Conservation (phyloP, 2,329 filamentous ascomycete species). For the Dryadomyces sulphureus region DNA sequence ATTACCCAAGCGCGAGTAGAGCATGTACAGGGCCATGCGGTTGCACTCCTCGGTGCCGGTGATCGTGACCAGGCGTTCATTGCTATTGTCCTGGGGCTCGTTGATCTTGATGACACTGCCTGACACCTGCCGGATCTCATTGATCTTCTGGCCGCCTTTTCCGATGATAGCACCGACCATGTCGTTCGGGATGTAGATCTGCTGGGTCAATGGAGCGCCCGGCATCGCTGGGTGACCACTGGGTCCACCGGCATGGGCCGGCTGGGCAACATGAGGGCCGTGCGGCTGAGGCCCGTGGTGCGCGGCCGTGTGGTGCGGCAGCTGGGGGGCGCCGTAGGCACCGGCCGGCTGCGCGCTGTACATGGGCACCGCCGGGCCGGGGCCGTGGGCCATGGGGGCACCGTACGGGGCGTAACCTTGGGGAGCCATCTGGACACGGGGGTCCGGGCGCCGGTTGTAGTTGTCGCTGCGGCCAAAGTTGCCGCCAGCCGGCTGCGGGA, state of each 20-base stretch:
- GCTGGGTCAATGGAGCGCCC: constrained; percentile 81
- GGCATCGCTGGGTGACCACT: constrained; percentile 46
- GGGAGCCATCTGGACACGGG: constrained; percentile 58
- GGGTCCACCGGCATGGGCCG: constrained; percentile 49
- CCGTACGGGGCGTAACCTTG: constrained; percentile 64
- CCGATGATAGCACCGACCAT: constrained; percentile 99
- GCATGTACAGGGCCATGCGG: constrained; percentile 99
- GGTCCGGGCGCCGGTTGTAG: constrained; percentile 61
- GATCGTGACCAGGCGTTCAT: constrained; percentile 92
- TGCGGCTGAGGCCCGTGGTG: constrained; percentile 40
- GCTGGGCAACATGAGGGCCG: constrained; percentile 54
- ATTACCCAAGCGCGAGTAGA: constrained; percentile 90
- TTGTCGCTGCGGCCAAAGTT: constrained; percentile 86
- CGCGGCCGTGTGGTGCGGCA: constrained; percentile 51
- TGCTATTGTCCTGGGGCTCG: constrained; percentile 97
- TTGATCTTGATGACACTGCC: constrained; percentile 99
- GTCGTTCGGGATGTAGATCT: constrained; percentile 98
- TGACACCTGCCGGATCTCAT: constrained; percentile 92
- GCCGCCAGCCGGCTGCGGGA: constrained; percentile 80
- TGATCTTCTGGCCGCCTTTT: constrained; percentile 97
- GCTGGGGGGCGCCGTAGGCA: constrained; percentile 68
- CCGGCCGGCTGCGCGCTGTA: constrained; percentile 56
- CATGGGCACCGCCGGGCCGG: constrained; percentile 43
- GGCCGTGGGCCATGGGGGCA: constrained; percentile 47
- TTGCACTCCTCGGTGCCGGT: constrained; percentile 97